phyloP scores from a whole-genome alignment of 208 protist species.

The Lotmaria passim region DNA sequence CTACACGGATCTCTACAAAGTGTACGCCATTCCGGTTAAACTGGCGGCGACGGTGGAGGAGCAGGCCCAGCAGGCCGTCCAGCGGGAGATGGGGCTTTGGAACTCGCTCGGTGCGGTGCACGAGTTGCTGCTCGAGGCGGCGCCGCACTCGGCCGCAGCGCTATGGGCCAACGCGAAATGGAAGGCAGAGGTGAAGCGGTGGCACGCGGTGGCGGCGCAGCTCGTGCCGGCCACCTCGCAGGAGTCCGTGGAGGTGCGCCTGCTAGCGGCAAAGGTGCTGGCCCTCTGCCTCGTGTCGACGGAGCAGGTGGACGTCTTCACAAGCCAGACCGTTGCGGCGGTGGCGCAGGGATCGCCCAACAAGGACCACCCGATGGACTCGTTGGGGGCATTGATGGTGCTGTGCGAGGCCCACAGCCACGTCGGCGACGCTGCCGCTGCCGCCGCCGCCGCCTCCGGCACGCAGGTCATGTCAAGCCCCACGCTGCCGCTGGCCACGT shows the following conservation, averaged over 20 bases:
- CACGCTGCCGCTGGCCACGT: constrained; percentile 62
- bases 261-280: constrained; percentile 44
- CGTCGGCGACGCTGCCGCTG: background rate
- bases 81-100: constrained; percentile 28
- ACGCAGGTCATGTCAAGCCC: constrained; percentile 9
- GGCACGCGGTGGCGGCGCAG: constrained; percentile 14
- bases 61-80: constrained; percentile 5
- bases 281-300: constrained; percentile 27
- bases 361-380: constrained; percentile 12
- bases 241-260: constrained; percentile 35
- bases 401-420: constrained; percentile 39
- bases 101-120: constrained; percentile 26
- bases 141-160: constrained; percentile 4
- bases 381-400: constrained; percentile 33
- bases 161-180: constrained; percentile 26
- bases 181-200: constrained; percentile 28
- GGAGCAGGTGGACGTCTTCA: constrained; percentile 40
- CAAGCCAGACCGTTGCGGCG: constrained; percentile 25
- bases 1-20: constrained; percentile 25
- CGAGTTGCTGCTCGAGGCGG: constrained; percentile 28
- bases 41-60: constrained; percentile 9
- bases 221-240: constrained; percentile 3
- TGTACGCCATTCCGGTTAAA: constrained; percentile 3
- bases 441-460: background rate
- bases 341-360: constrained; percentile 9